A percentile compares a stretch with the other conserved stretches of the same genome.
phyloP scores from a whole-genome alignment of 257 asterid species.

The Solanum phureja region DNA sequence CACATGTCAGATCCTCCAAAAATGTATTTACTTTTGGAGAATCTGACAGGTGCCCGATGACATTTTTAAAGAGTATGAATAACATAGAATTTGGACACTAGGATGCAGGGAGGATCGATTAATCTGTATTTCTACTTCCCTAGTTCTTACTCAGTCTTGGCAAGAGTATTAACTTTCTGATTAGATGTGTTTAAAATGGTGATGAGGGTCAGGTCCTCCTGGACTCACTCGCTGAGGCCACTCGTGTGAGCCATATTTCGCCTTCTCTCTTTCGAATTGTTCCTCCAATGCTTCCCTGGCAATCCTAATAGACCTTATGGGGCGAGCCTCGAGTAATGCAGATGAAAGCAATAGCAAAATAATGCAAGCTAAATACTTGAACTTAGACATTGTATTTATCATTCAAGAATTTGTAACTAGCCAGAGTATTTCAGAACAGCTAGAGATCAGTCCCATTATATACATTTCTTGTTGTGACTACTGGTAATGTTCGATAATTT shows the following conservation, averaged over 20 bases:
- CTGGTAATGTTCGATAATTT: not conserved
- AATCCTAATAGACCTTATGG: conserved; percentile 29
- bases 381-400: conserved; percentile 19
- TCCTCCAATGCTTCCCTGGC: conserved; percentile 42
- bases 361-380: conserved; percentile 30
- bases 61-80: not conserved
- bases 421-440: not conserved
- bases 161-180: not conserved
- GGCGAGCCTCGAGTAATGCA: conserved; percentile 27
- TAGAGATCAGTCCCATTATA: conserved; percentile 10
- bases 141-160: not conserved
- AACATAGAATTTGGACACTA: not conserved
- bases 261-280: conserved; percentile 13
- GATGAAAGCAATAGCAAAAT: conserved; percentile 27
- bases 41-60: not conserved
- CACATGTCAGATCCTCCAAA: not conserved
- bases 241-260: not conserved
- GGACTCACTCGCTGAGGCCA: conserved; percentile 49
- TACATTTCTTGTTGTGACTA: not conserved
- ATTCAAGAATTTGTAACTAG: not conserved
- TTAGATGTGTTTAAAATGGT: conserved; percentile 25
- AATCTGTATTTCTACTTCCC: not conserved
- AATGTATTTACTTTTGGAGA: not conserved
- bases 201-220: conserved; percentile 78
- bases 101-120: not conserved